Evolutionary conservation across 192 early-diverging fungal genomes (phyloP).

Genomic region (Endogone sp.): DNA sequence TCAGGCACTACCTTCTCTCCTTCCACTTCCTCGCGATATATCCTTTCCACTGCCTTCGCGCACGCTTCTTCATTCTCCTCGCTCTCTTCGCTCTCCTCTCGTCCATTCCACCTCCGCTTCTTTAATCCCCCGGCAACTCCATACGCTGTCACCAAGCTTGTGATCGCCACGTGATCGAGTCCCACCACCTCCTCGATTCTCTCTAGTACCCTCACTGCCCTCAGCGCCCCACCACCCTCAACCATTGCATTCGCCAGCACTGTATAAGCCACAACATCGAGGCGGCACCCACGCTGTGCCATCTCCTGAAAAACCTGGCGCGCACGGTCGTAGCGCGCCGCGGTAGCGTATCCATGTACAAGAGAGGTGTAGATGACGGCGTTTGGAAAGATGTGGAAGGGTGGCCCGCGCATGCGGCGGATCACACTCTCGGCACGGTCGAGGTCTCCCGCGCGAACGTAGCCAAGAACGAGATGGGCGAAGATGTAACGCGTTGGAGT

Average conservation of each 20-base stretch:
- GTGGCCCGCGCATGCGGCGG: background rate
- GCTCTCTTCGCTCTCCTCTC: background rate
- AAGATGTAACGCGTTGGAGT: background rate
- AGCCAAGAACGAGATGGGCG: background rate
- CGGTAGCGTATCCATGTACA: background rate
- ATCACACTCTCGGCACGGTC: background rate
- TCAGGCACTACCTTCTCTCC: background rate
- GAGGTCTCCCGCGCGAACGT: background rate
- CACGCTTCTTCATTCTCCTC: background rate
- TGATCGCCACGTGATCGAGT: background rate
- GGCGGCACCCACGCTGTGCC: background rate
- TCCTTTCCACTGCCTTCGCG: background rate
- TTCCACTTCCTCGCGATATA: background rate
- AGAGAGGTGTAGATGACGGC: background rate
- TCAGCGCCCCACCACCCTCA: background rate
- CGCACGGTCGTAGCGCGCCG: background rate
- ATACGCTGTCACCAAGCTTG: background rate
- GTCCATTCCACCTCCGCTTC: background rate
- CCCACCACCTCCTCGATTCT: background rate
- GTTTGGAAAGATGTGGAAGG: background rate
- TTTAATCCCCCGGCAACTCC: background rate
- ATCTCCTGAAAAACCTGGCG: background rate
- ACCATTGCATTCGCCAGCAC: background rate
- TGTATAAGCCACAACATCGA: background rate
- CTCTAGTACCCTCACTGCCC: background rate